Evolutionary conservation across 129 eudicot genomes (phyloP).

Genomic region (Flaveria bidentis): DNA sequence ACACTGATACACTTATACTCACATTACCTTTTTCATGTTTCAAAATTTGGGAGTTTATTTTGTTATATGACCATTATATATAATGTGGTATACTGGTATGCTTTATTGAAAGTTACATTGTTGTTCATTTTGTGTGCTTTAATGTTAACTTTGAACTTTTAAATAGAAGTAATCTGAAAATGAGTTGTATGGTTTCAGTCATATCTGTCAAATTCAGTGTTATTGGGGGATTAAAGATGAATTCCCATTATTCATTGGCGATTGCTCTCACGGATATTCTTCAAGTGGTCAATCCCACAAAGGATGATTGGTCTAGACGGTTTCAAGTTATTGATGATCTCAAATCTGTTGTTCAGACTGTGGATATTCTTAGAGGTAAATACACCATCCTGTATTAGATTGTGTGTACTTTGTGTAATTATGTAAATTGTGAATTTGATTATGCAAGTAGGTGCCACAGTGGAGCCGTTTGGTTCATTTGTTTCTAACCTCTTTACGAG

Average conservation of each 20-base stretch:
- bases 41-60: neutral
- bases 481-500: slow-evolving; percentile 82
- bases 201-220: slow-evolving; percentile 9
- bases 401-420: neutral
- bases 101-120: neutral
- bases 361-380: slow-evolving; percentile 78
- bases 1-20: neutral
- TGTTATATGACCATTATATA: neutral
- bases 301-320: slow-evolving; percentile 64
- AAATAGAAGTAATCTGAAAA: slow-evolving; percentile 18
- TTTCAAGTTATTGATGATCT: slow-evolving; percentile 58
- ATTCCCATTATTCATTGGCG: slow-evolving; percentile 48
- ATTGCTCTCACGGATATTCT: slow-evolving; percentile 57
- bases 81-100: neutral
- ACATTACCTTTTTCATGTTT: slow-evolving; percentile 7
- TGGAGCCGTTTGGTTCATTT: slow-evolving; percentile 96
- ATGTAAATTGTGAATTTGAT: slow-evolving; percentile 21
- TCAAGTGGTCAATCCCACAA: slow-evolving; percentile 56
- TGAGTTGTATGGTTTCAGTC: slow-evolving; percentile 29
- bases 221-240: slow-evolving; percentile 44
- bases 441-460: slow-evolving; percentile 73
- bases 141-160: slow-evolving; percentile 15
- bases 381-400: slow-evolving; percentile 6
- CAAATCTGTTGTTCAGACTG: slow-evolving; percentile 47
- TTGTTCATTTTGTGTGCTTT: neutral